These are phyloP conservation scores for Penicillium carneum DNA, from an alignment of 2,329 filamentous ascomycete species.

Conservation along the genomic window DNA sequence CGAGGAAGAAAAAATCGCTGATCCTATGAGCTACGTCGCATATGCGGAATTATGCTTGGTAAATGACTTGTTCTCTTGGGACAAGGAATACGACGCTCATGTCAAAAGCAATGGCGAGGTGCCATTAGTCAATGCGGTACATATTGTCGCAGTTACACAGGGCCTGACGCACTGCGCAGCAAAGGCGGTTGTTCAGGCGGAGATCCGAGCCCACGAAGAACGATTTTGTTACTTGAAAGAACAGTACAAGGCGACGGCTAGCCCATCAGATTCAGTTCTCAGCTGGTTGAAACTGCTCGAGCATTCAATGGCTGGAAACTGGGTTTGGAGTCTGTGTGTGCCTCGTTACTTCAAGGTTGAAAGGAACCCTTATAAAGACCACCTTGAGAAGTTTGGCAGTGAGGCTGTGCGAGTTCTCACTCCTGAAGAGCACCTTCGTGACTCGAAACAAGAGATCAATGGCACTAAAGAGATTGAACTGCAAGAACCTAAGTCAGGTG, in stretches of 20 bases:
- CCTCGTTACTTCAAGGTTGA: not conserved
- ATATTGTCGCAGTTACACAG: not conserved
- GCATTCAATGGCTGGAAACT: conserved; percentile 1
- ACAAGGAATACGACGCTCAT: not conserved
- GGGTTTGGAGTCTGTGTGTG: not conserved
- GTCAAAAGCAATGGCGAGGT: not conserved
- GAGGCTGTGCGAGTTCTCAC: not conserved
- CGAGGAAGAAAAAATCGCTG: not conserved
- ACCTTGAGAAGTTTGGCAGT: not conserved
- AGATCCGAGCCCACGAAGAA: not conserved
- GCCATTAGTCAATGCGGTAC: not conserved
- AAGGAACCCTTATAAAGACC: not conserved
- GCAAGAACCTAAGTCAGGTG: not conserved
- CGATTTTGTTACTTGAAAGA: not conserved
- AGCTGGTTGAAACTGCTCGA: not conserved
- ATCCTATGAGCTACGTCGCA: not conserved
- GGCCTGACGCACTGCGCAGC: not conserved
- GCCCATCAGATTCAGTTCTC: not conserved
- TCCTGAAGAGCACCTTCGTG: not conserved
- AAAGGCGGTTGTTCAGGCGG: not conserved
- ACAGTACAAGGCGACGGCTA: not conserved
- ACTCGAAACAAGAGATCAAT: not conserved
- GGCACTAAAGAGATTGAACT: too few species aligned
- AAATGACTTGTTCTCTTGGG: not conserved
- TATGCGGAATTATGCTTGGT: not conserved